These are phyloP conservation scores for Fusarium abutilonis DNA, from an alignment of 2,329 filamentous ascomycete genomes.

Conservation along the genomic window DNA sequence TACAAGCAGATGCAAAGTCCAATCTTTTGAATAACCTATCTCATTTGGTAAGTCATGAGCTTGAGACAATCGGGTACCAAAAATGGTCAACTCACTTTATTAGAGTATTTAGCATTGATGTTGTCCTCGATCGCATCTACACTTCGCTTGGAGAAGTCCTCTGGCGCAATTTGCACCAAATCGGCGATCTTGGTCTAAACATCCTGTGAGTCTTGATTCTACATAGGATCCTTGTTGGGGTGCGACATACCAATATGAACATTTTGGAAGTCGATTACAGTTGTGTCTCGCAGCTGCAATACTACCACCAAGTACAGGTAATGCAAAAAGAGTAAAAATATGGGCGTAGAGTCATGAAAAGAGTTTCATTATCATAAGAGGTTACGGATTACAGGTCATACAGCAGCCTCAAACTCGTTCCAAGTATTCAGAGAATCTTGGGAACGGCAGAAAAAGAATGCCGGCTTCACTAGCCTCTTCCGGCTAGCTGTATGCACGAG, in stretches of 20 bases:
- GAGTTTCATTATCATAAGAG: neutral
- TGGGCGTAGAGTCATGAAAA: constrained; percentile 4
- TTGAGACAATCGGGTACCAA: neutral
- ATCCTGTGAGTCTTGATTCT: constrained; percentile 24
- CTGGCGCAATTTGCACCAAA: constrained; percentile 89
- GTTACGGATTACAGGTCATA: neutral
- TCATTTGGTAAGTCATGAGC: constrained; percentile 1
- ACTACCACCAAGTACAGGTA: neutral
- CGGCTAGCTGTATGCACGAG: neutral
- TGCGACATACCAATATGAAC: constrained; percentile 60
- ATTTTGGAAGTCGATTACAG: constrained; percentile 46
- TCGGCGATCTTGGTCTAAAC: constrained; percentile 89
- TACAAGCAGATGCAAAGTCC: constrained; percentile 94
- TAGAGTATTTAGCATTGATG: constrained; percentile 96
- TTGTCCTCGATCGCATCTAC: constrained; percentile 91
- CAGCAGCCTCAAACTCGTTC: constrained; percentile 10
- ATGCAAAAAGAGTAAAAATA: neutral
- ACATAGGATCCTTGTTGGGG: constrained; percentile 17
- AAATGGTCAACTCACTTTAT: constrained; percentile 68
- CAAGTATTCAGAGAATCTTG: constrained; percentile 17
- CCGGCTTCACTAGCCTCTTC: constrained; percentile 6
- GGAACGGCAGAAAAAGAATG: constrained; percentile 42
- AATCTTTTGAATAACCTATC: constrained; percentile 86
- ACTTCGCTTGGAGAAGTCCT: constrained; percentile 86
- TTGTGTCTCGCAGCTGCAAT: too few species aligned